Base-by-base conservation (phyloP, 2,329 filamentous ascomycete genomes). In the Plenodomus tracheiphilus region DNA sequence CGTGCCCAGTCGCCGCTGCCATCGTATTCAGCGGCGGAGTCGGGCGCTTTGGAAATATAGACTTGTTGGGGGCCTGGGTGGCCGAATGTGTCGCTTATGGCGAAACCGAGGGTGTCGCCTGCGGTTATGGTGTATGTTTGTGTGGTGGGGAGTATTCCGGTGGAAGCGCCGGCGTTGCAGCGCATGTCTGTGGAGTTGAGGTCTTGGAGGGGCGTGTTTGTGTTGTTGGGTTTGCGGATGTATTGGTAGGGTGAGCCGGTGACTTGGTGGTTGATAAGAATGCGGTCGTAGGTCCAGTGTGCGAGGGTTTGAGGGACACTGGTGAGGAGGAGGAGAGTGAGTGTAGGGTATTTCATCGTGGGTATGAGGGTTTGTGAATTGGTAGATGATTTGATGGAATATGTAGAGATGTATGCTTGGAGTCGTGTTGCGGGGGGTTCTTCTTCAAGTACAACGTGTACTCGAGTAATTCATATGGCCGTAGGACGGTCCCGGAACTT, bases 31-130 rank as follows among this genome's bases (percentile, higher is more conserved):
- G 48, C 47, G 1, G 56, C 56, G 3, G 39, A 30, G 10, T 37
- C 48, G 4, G 59, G 64, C 2, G 55, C 65, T 39, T 58, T 57
- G 7, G 66, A 65, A 39, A 68, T 59, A 46, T 65, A 68, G 16
- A 65, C 56, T 45, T 64, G 60, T 35, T 61, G 56, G 1, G 62
- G 61, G 0, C 63, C 63, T 2, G 64, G 63, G 46, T 66, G 62
- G 9, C 58, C 69, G 63, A 80, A 75, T 60, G 76, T 70, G 56
- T 73, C 70, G 67, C 77, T 65, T 68, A 78, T 63, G 52, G 79
- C 65, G 70, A 79, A 65, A 57, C 74, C 66, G 68, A 81, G 64
- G 63, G 76, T 69, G 59, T 74, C 70, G 36, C 78, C 78, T 1
- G 76, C 56, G 13, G 43, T 25, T 1, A 66, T 56, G 13, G 53